A percentile compares a stretch with the other conserved stretches of the same genome.
Conservation (phyloP, 179 eudicot species). For the Silene vulgaris region DNA sequence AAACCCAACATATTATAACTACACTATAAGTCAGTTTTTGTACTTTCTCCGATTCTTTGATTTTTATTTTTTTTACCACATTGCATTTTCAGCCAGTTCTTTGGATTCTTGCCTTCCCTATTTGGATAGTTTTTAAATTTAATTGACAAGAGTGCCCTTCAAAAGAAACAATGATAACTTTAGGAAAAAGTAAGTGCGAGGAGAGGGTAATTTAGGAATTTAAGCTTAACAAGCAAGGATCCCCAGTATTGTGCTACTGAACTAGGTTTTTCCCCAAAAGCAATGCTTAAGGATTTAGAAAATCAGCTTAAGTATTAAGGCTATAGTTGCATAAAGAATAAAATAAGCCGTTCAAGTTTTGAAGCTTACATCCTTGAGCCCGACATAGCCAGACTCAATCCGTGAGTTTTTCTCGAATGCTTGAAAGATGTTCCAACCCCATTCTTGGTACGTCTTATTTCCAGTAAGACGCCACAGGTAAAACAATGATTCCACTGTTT, state of each 20-base stretch:
- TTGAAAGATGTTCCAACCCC: conserved; percentile 99
- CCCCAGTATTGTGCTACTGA: no score
- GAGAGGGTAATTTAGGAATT: no score
- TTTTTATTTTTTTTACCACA: not conserved
- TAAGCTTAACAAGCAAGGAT: no score
- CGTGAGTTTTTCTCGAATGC: conserved; percentile 98
- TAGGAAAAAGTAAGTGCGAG: not conserved
- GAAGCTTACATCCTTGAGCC: conserved; percentile 88
- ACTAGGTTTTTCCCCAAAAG: no score
- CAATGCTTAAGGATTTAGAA: not conserved
- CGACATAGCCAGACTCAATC: conserved; percentile 87
- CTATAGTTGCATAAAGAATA: not conserved
- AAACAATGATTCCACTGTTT: conserved; percentile 94
- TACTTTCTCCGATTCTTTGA: not conserved
- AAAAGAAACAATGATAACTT: not conserved
- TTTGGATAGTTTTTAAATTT: no score
- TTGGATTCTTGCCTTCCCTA: no score
- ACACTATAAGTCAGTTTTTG: not conserved
- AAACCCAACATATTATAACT: not conserved
- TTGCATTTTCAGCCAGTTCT: no score
- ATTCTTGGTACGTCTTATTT: conserved; percentile 90
- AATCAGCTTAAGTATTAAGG: not conserved
- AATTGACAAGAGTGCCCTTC: not conserved
- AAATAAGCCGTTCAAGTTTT: not conserved
- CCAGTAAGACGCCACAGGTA: conserved; percentile 98